phyloP scores from a whole-genome alignment of 352 stramenopile genomes.

The Phytophthora megakarya region DNA sequence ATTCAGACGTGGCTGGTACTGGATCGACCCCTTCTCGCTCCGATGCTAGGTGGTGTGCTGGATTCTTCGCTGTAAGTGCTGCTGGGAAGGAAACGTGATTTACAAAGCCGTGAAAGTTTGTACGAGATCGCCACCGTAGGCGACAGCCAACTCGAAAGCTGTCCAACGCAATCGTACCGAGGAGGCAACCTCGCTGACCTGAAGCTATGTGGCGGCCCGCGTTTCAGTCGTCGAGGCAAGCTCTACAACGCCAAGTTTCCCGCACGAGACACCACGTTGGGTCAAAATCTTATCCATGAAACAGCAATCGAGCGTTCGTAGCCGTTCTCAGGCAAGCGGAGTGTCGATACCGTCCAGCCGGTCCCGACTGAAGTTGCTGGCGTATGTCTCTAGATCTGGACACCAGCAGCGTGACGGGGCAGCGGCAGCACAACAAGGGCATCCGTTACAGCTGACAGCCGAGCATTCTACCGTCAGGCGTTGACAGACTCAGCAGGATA shows the following conservation, averaged over 20 bases:
- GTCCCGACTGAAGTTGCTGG: constrained; percentile 26
- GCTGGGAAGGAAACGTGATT: constrained; percentile 2
- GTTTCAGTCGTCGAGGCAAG: constrained; percentile 11
- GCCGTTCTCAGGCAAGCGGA: constrained; percentile 14
- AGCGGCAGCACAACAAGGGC: neutral
- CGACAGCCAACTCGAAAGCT: constrained; percentile 4
- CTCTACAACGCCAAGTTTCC: constrained; percentile 4
- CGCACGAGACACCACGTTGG: neutral
- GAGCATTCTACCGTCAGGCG: constrained; percentile 4
- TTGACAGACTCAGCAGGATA: neutral
- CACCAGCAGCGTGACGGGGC: constrained; percentile 2
- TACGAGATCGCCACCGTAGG: neutral
- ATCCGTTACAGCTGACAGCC: constrained; percentile 12
- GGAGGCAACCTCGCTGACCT: constrained; percentile 6
- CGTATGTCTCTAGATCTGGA: constrained; percentile 14
- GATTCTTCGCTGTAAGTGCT: constrained; percentile 6
- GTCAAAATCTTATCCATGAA: constrained; percentile 5
- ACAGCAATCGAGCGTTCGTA: neutral
- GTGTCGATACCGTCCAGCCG: constrained; percentile 34
- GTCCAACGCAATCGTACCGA: constrained; percentile 16
- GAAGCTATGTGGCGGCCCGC: constrained; percentile 7
- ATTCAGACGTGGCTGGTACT: neutral
- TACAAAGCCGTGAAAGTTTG: neutral
- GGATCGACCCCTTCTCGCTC: constrained; percentile 1
- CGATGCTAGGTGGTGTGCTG: neutral